Conservation (phyloP, 2,329 filamentous ascomycete species). For the Fusarium decemcellulare region DNA sequence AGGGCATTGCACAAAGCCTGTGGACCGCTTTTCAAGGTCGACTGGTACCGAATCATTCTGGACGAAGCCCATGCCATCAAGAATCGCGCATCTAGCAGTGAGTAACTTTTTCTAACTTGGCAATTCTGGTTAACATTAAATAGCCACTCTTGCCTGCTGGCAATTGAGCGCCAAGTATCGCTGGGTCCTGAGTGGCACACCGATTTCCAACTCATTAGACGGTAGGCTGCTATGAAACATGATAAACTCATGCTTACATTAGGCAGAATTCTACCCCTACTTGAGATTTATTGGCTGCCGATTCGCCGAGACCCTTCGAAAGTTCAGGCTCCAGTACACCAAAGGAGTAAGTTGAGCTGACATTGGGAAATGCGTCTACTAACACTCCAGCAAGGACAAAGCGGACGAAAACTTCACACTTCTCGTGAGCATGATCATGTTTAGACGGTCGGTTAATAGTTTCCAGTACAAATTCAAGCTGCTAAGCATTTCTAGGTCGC, state of each 20-base stretch:
- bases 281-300: conserved; percentile 50
- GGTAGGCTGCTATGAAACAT: conserved; percentile 42
- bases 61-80: conserved; percentile 72
- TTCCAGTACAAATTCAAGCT: too few relatives aligned
- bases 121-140: not conserved
- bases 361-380: not conserved
- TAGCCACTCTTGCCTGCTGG: conserved; percentile 43
- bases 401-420: conserved; percentile 36
- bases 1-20: conserved; percentile 57
- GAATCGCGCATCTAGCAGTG: conserved; percentile 56
- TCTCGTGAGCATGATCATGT: conserved; percentile 44
- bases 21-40: conserved; percentile 45
- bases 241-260: not conserved
- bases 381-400: conserved; percentile 11
- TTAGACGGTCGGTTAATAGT: conserved; percentile 44
- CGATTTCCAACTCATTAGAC: conserved; percentile 48
- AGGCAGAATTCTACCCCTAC: conserved; percentile 54
- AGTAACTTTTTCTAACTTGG: not conserved
- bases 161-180: conserved; percentile 47
- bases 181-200: conserved; percentile 56
- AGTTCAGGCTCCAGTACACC: conserved; percentile 39
- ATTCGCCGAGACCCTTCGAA: not conserved
- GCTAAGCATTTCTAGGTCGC: conserved; percentile 37
- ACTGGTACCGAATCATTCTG: conserved; percentile 67
- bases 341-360: conserved; percentile 17